Conservation (phyloP, 805 yeast species). For the Kuraishia ogatae region DNA sequence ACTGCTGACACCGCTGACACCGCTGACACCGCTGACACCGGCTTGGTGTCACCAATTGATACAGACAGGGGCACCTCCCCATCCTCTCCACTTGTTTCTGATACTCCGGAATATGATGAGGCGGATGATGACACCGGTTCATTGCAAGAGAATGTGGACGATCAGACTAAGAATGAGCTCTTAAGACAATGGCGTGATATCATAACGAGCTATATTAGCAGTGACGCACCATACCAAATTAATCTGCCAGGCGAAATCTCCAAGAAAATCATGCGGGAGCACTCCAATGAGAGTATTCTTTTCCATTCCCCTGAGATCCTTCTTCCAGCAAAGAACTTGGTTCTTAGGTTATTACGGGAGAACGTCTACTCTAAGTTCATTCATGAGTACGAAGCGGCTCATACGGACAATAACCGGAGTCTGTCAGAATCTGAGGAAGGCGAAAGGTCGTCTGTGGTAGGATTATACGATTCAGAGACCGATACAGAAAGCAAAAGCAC, state of each 20-base stretch:
- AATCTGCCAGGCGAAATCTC: constrained; percentile 34
- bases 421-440: neutral
- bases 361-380: constrained; percentile 22
- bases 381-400: neutral
- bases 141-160: neutral
- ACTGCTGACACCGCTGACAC: neutral
- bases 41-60: neutral
- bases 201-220: constrained; percentile 28
- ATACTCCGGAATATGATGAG: neutral
- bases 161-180: neutral
- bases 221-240: constrained; percentile 37
- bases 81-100: neutral
- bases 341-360: constrained; percentile 21
- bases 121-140: neutral
- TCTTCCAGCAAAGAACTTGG: constrained; percentile 21
- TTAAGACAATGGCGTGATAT: constrained; percentile 17
- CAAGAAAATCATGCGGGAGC: constrained; percentile 19
- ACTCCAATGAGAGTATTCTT: constrained; percentile 10
- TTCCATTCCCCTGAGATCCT: constrained; percentile 23
- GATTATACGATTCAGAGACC: neutral
- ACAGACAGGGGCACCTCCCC: neutral
- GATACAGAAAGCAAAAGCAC: neutral
- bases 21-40: neutral
- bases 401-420: neutral
- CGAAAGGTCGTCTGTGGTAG: neutral